Evolutionary conservation across 441 rosid species (phyloP).

Genomic region (Kokia cookei): DNA sequence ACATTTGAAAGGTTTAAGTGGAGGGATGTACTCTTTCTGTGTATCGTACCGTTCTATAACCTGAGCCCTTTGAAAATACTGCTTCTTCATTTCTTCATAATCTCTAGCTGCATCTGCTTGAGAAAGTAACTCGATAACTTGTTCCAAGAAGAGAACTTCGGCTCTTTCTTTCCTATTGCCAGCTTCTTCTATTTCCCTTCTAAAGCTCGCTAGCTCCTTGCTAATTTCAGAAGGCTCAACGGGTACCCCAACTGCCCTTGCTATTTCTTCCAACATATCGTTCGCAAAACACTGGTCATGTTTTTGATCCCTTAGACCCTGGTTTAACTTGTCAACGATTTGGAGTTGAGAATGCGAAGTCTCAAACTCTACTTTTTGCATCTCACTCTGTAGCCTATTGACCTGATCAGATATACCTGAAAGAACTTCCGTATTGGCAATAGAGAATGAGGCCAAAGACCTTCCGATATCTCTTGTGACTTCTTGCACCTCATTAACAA

Average conservation of each 20-base stretch:
- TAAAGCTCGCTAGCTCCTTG: constrained; percentile 57
- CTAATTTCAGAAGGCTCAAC: constrained; percentile 66
- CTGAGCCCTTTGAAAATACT: constrained; percentile 43
- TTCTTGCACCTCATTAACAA: constrained; percentile 54
- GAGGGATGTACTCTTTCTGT: constrained; percentile 40
- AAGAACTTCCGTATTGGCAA: constrained; percentile 49
- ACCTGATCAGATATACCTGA: constrained; percentile 52
- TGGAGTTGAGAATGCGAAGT: constrained; percentile 49
- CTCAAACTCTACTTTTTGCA: constrained; percentile 60
- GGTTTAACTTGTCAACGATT: constrained; percentile 48
- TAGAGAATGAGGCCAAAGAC: constrained; percentile 49
- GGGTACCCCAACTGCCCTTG: constrained; percentile 58
- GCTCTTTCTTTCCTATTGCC: constrained; percentile 54
- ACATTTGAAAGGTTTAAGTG: constrained; percentile 49
- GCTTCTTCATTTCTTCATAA: constrained; percentile 40
- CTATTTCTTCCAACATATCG: constrained; percentile 59
- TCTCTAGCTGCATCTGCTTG: constrained; percentile 70
- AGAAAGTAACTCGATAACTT: constrained; percentile 68
- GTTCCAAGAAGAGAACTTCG: constrained; percentile 61
- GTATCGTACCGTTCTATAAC: constrained; percentile 38
- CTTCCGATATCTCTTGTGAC: constrained; percentile 60
- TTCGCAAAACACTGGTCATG: constrained; percentile 60
- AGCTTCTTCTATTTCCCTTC: constrained; percentile 62
- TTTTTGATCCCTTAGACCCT: constrained; percentile 54
- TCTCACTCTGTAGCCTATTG: constrained; percentile 54